phyloP scores from a whole-genome alignment of 441 rosid genomes.

The Adansonia rubrostipa region DNA sequence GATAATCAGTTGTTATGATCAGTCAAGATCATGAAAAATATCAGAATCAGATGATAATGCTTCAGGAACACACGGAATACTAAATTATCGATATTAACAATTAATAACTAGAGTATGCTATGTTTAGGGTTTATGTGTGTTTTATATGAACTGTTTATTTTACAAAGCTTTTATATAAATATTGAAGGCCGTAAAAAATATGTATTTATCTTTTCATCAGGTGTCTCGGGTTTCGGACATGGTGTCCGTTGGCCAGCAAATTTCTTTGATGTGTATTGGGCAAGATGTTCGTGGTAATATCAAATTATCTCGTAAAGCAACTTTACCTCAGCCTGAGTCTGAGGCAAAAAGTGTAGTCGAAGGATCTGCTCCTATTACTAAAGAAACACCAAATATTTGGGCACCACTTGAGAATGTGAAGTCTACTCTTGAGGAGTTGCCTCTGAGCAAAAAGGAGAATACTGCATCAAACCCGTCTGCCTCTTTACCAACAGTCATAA shows the following conservation, averaged over 20 bases:
- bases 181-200: not conserved
- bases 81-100: not conserved
- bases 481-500: slow-evolving; percentile 64
- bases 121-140: slow-evolving; percentile 11
- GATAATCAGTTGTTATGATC: not conserved
- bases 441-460: slow-evolving; percentile 24
- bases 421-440: slow-evolving; percentile 34
- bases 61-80: not conserved
- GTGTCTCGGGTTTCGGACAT: slow-evolving; percentile 82
- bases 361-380: slow-evolving; percentile 38
- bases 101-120: not conserved
- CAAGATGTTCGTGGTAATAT: slow-evolving; percentile 96
- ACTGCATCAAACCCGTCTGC: slow-evolving; percentile 31
- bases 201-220: slow-evolving; percentile 44
- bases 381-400: slow-evolving; percentile 51
- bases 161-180: not conserved
- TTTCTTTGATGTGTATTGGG: slow-evolving; percentile 85
- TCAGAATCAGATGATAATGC: not conserved
- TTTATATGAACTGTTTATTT: not conserved
- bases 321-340: slow-evolving; percentile 43
- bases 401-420: slow-evolving; percentile 45
- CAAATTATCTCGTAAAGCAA: slow-evolving; percentile 82
- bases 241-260: slow-evolving; percentile 73
- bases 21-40: not conserved
- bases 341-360: slow-evolving; percentile 37